A percentile compares a stretch with the other conserved stretches of the same genome.
phyloP scores from a whole-genome alignment of 176 grass and related monocot species.

The Oryza meyeriana region DNA sequence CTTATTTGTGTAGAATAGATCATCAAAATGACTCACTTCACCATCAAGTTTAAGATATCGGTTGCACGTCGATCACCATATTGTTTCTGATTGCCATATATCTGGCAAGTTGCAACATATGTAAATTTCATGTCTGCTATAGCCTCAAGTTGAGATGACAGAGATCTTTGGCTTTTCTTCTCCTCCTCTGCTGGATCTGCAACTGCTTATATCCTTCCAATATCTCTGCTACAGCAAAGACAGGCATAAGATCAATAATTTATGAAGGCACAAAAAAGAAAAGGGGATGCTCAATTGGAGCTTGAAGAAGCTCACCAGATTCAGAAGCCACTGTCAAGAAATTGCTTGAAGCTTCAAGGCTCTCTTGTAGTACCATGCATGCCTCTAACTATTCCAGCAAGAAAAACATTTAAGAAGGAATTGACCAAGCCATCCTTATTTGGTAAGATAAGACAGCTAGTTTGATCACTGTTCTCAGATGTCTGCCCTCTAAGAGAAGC shows the following conservation, averaged over 20 bases:
- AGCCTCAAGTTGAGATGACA: slow-evolving; percentile 78
- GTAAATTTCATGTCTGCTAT: slow-evolving; percentile 90
- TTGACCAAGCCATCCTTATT: slow-evolving; percentile 12
- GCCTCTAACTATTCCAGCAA: slow-evolving; percentile 70
- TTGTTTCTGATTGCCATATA: slow-evolving; percentile 96
- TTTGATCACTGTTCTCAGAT: slow-evolving; percentile 81
- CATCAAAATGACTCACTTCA: slow-evolving; percentile 65
- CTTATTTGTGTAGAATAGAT: slow-evolving; percentile 4
- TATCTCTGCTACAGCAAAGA: slow-evolving; percentile 64
- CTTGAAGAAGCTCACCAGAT: slow-evolving; percentile 53
- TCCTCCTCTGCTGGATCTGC: slow-evolving; percentile 62
- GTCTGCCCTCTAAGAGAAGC: slow-evolving; percentile 92
- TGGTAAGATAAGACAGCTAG: slow-evolving; percentile 2
- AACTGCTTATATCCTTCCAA: slow-evolving; percentile 81
- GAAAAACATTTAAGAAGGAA: slow-evolving; percentile 5
- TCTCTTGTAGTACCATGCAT: slow-evolving; percentile 98
- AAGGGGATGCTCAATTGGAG: slow-evolving; percentile 5
- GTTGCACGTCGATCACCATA: slow-evolving; percentile 92
- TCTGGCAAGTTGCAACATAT: slow-evolving; percentile 88
- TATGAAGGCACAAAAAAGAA: not conserved
- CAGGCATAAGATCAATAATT: slow-evolving; percentile 14
- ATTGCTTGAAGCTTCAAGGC: slow-evolving; percentile 94
- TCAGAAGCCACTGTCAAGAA: slow-evolving; percentile 98
- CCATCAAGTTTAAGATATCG: slow-evolving; percentile 98
- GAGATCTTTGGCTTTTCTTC: slow-evolving; percentile 73